phyloP scores from a whole-genome alignment of 345 rosid genomes.

The Physaria fendleri region DNA sequence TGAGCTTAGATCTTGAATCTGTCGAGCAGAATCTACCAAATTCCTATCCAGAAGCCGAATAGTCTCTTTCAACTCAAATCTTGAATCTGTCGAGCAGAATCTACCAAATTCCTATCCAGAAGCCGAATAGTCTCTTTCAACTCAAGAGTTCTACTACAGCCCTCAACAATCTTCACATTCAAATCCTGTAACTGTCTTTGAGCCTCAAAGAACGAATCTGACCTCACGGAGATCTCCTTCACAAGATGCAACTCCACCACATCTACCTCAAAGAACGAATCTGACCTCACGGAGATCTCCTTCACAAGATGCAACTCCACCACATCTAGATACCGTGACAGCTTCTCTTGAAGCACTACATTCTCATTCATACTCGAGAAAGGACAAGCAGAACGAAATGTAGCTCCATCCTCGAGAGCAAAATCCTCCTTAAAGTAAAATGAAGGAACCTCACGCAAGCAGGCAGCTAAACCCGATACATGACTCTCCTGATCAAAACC shows the following conservation, averaged over 20 bases:
- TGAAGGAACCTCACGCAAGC: constrained; percentile 87
- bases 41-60: constrained; percentile 73
- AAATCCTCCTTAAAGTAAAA: constrained; percentile 89
- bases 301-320: constrained; percentile 96
- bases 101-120: constrained; percentile 76
- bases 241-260: constrained; percentile 94
- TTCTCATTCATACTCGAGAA: constrained; percentile 57
- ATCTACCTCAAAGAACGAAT: constrained; percentile 89
- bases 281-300: constrained; percentile 93
- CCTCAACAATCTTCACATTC: constrained; percentile 82
- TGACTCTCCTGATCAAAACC: constrained; percentile 48
- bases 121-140: constrained; percentile 85
- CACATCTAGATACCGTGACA: constrained; percentile 84
- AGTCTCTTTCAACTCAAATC: constrained; percentile 82
- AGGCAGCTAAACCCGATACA: constrained; percentile 87
- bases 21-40: constrained; percentile 81
- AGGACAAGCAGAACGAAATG: constrained; percentile 90
- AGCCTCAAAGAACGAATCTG: constrained; percentile 92
- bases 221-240: constrained; percentile 93
- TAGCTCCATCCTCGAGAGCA: constrained; percentile 80
- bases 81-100: constrained; percentile 73
- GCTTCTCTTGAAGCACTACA: constrained; percentile 75
- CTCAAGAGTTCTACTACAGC: constrained; percentile 69
- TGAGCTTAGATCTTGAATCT: constrained; percentile 65
- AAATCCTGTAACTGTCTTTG: constrained; percentile 92